Percentiles rank a stretch among this genome's conserved stretches.
Conservation (phyloP, 148 eudicot genomes). For the Spergularia marina region DNA sequence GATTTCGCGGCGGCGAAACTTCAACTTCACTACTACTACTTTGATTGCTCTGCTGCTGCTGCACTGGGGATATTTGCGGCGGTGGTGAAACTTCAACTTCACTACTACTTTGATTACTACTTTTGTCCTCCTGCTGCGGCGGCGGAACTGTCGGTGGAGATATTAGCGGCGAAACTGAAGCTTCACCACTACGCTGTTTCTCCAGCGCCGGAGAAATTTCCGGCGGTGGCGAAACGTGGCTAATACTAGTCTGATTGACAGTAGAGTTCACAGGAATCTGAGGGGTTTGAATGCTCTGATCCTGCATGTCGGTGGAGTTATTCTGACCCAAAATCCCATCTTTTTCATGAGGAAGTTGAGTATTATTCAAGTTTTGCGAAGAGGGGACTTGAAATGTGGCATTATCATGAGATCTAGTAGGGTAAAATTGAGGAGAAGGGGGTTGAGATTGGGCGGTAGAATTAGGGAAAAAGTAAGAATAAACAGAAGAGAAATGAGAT, state of each 20-base stretch:
- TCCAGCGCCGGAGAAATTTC: background rate
- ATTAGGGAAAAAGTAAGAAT: constrained; percentile 41
- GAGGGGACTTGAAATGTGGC: constrained; percentile 3
- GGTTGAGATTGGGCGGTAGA: constrained; percentile 20
- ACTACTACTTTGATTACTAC: constrained; percentile 13
- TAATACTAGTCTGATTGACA: background rate
- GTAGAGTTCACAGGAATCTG: background rate
- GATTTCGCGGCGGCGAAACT: background rate
- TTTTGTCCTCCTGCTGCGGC: too few species aligned
- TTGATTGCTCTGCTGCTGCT: background rate
- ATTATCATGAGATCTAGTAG: constrained; percentile 28
- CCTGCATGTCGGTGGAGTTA: background rate
- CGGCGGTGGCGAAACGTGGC: background rate
- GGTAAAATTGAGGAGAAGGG: background rate
- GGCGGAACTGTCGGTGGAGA: too few species aligned
- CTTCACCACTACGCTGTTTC: too few species aligned
- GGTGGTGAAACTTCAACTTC: background rate
- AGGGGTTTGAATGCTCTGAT: background rate
- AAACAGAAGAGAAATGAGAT: constrained; percentile 57
- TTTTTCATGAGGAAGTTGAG: constrained; percentile 28
- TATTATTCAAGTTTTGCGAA: constrained; percentile 32
- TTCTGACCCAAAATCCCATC: constrained; percentile 19
- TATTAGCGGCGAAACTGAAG: too few species aligned
- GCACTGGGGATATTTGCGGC: constrained; percentile 15
- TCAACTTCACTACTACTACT: background rate